Evolutionary conservation across 306 rosid genomes (phyloP).

Genomic region (Cucumis melo): DNA sequence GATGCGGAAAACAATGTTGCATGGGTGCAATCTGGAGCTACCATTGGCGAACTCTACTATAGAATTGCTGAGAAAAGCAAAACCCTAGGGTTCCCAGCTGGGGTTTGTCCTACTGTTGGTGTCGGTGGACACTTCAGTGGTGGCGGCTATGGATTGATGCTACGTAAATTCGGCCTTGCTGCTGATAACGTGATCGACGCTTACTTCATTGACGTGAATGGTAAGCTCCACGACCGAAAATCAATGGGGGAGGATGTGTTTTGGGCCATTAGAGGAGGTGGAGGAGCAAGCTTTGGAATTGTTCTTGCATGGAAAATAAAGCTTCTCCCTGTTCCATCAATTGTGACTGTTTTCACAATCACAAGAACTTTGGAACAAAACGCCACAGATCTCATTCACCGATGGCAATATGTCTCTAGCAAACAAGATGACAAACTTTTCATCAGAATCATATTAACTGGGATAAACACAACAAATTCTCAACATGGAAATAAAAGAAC

Average conservation of each 20-base stretch:
- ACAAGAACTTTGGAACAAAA: constrained; percentile 1
- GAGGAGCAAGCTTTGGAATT: constrained; percentile 12
- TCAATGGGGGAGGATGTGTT: constrained; percentile 17
- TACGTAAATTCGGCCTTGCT: constrained; percentile 9
- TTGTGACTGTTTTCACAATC: constrained; percentile 8
- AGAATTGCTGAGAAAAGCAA: not conserved
- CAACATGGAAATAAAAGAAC: not conserved
- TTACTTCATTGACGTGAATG: not conserved
- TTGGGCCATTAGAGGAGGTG: constrained; percentile 18
- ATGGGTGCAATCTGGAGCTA: constrained; percentile 12
- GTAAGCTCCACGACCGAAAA: not conserved
- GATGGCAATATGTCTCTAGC: constrained; percentile 4
- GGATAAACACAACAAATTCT: not conserved
- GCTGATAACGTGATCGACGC: not conserved
- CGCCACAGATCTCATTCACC: constrained; percentile 6
- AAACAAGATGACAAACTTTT: constrained; percentile 4
- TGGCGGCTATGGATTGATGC: constrained; percentile 1
- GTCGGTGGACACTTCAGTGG: constrained; percentile 14
- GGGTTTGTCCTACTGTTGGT: constrained; percentile 8
- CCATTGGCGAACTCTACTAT: constrained; percentile 6
- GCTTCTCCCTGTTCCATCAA: constrained; percentile 7
- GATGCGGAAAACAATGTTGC: not conserved
- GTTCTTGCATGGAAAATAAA: constrained; percentile 11
- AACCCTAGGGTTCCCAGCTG: constrained; percentile 8
- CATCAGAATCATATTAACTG: not conserved